Evolutionary conservation across 2,329 filamentous ascomycete species (phyloP).

Genomic region (Xylariaceae sp.): DNA sequence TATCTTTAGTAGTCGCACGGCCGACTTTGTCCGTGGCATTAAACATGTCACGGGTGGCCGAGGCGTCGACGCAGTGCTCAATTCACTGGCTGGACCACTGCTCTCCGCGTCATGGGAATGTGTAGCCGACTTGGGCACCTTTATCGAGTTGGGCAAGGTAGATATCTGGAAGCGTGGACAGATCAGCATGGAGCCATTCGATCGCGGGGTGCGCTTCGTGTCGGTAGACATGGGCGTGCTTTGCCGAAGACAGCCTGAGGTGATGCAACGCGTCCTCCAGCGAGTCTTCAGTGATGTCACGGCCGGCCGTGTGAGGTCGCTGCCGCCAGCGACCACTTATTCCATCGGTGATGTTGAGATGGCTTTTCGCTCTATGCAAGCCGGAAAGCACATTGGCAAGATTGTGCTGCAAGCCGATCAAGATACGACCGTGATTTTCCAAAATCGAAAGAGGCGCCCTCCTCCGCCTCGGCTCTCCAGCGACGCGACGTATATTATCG

Average conservation of each 20-base stretch:
- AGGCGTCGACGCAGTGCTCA: slow-evolving; percentile 31
- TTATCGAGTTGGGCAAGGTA: slow-evolving; percentile 7
- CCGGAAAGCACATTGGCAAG: slow-evolving; percentile 19
- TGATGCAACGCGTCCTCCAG: background rate
- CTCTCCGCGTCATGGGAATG: slow-evolving; percentile 15
- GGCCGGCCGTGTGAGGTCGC: background rate
- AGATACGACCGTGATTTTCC: background rate
- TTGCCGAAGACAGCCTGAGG: background rate
- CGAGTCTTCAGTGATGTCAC: no score
- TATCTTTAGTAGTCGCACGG: slow-evolving; percentile 29
- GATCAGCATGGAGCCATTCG: slow-evolving; percentile 2
- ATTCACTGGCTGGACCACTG: slow-evolving; percentile 20
- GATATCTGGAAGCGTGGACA: background rate
- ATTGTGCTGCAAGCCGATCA: slow-evolving; percentile 7
- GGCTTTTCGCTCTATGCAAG: slow-evolving; percentile 14
- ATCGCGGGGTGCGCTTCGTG: background rate
- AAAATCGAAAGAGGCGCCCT: no score
- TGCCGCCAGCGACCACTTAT: background rate
- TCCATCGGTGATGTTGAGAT: slow-evolving; percentile 2
- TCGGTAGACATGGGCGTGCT: slow-evolving; percentile 2
- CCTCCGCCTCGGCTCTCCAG: background rate
- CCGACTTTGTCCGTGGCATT: slow-evolving; percentile 21
- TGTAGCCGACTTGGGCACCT: slow-evolving; percentile 8
- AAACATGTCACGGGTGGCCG: slow-evolving; percentile 12
- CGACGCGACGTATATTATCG: slow-evolving; percentile 2